phyloP scores from a whole-genome alignment of 1,139 yeast genomes.

The Saccharomyces hybrid region DNA sequence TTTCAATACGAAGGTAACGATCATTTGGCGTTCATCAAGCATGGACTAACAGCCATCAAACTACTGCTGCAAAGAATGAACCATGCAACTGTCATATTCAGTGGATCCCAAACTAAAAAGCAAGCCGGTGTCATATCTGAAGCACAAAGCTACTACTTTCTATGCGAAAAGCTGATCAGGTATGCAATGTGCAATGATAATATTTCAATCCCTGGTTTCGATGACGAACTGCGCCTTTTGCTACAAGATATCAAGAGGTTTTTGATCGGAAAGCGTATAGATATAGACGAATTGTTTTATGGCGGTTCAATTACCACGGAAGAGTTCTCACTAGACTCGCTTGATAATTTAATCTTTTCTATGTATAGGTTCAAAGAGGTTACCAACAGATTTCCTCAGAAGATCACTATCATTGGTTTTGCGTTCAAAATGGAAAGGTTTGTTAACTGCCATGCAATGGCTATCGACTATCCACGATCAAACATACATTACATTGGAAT shows the following conservation, averaged over 20 bases:
- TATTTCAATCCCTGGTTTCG: conserved; percentile 8
- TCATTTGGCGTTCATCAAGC: conserved; percentile 59
- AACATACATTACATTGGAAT: conserved; percentile 46
- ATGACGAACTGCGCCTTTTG: conserved; percentile 10
- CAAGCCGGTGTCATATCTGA: conserved; percentile 52
- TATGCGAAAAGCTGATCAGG: conserved; percentile 21
- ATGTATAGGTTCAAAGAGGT: conserved; percentile 49
- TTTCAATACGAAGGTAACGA: conserved; percentile 67
- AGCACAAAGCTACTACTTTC: conserved; percentile 45
- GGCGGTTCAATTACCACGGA: conserved; percentile 36
- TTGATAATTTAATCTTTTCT: conserved; percentile 66
- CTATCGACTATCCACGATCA: conserved; percentile 22
- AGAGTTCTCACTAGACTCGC: conserved; percentile 73
- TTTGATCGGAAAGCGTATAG: conserved; percentile 7
- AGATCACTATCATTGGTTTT: conserved; percentile 59
- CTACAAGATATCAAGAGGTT: conserved; percentile 3
- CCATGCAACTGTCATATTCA: conserved; percentile 40
- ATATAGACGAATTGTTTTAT: conserved; percentile 12
- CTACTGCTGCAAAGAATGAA: conserved; percentile 32
- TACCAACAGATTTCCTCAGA: conserved; percentile 42
- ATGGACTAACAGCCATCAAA: conserved; percentile 38
- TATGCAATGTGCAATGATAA: conserved; percentile 5
- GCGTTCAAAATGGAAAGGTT: conserved; percentile 64
- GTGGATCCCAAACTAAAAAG: conserved; percentile 68
- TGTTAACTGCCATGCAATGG: conserved; percentile 43